Evolutionary conservation across 257 asterid genomes (phyloP), one percentile per base, ranked within the genome.

Genomic region (Solanum chmielewskii): DNA sequence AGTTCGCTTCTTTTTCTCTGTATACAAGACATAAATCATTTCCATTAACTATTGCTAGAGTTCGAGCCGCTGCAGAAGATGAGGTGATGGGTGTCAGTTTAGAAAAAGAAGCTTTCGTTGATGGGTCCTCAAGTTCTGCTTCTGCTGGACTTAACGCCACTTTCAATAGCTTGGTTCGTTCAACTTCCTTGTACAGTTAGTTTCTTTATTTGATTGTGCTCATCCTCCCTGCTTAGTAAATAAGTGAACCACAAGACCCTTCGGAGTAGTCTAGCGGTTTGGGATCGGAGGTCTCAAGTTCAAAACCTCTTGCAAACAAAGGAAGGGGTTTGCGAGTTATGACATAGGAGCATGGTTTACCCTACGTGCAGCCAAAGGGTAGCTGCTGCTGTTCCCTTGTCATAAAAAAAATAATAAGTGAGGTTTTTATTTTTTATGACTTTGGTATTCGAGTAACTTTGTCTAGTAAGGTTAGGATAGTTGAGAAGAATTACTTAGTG

Each of bases 151-250:
- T 86, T 20, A 47, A 86, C 35, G 75, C 85, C 71, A 75, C 88
- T 75, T 85, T 86, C 44, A 86, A 86, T 86, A 86, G 74, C 42
- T 86, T 75, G 88, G 88, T 86, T n/a, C 52, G 88, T 86, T 80
- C 52, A 27, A 13, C 47, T 76, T 29, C 35, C 7, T 74, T n/a
- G 15, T 11, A 42, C 60, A n/a, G 33, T 41, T 42, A n/a, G 33
- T 41, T 42, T 25, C 64, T 44, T 78, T 14, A 45, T 45, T 78
- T 64, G 29, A 10, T 62, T 4, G 20, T 71, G 45, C 1, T 35
- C 39, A 8, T 71, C 23, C 60, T 52, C 23, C 23, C 9, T 52
- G 23, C 23, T 52, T 16, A 52, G 6, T 16, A 16, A 52, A 52
- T 52, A 16, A 16, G 60, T 52, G 60, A 52, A 52, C 60, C 0